phyloP scores from a whole-genome alignment of 2,329 filamentous ascomycete genomes.

The Akanthomyces uredinophilus region DNA sequence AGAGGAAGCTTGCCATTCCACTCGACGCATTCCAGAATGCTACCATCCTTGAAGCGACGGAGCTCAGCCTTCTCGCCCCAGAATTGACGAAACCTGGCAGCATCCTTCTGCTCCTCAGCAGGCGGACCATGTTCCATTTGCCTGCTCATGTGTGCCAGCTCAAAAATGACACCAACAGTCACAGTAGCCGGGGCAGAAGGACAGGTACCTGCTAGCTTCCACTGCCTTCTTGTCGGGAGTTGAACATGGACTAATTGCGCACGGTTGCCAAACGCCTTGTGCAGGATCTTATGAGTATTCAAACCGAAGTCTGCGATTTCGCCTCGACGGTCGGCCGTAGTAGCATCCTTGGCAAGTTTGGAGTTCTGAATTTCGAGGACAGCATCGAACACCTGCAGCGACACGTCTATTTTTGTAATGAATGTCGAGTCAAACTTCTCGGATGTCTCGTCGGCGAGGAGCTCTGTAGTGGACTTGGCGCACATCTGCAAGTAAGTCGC shows the following conservation, averaged over 20 bases:
- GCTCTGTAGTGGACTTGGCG: conserved; percentile 66
- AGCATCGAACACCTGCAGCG: conserved; percentile 51
- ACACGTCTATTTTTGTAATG: conserved; percentile 56
- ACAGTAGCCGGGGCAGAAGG: conserved; percentile 35
- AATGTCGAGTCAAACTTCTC: conserved; percentile 86
- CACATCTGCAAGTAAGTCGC: conserved; percentile 69
- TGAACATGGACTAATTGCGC: conserved; percentile 62
- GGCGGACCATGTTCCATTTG: conserved; percentile 83
- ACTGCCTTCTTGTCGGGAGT: conserved; percentile 27
- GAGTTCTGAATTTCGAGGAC: conserved; percentile 33
- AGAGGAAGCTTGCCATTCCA: conserved; percentile 64
- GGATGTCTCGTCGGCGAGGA: conserved; percentile 66
- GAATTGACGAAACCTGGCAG: conserved; percentile 77
- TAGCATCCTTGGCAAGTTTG: conserved; percentile 24
- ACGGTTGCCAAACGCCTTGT: conserved; percentile 69
- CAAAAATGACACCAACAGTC: conserved; percentile 63
- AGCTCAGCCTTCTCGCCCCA: conserved; percentile 95
- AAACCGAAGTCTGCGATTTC: conserved; percentile 41
- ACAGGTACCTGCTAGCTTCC: conserved; percentile 25
- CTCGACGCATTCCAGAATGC: conserved; percentile 84
- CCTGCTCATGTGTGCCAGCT: conserved; percentile 66
- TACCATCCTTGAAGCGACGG: conserved; percentile 90
- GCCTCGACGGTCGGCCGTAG: conserved; percentile 37
- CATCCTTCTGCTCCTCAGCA: conserved; percentile 79
- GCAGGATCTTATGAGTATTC: conserved; percentile 60